A percentile compares a stretch with the other conserved stretches of the same genome.
Evolutionary conservation across 306 rosid species (phyloP).

Genomic region (Lupinus albus): DNA sequence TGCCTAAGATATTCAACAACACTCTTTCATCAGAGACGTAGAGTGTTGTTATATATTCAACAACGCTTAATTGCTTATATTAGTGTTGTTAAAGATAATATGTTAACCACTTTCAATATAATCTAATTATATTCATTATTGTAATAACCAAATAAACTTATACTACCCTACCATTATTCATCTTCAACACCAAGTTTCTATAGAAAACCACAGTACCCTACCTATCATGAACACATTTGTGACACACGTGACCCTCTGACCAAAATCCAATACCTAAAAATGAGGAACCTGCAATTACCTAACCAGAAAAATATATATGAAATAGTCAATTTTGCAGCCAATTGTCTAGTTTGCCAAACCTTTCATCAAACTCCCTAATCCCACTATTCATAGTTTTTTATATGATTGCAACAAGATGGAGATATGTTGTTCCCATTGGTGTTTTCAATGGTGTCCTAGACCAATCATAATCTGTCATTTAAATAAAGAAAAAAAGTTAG

Average conservation of each 20-base stretch:
- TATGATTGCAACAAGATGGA: slow-evolving; percentile 35
- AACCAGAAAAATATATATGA: slow-evolving; percentile 36
- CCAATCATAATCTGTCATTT: too few species aligned
- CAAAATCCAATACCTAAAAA: slow-evolving; percentile 47
- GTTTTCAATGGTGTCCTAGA: too few species aligned
- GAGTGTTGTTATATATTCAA: too few species aligned
- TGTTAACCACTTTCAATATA: too few species aligned
- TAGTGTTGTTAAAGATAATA: too few species aligned
- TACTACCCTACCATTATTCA: neutral
- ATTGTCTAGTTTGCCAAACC: slow-evolving; percentile 40
- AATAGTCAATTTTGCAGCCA: slow-evolving; percentile 43
- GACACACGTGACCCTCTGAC: slow-evolving; percentile 50
- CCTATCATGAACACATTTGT: slow-evolving; percentile 29
- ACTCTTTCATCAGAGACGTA: too few species aligned
- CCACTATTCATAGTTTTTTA: slow-evolving; percentile 28
- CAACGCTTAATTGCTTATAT: too few species aligned
- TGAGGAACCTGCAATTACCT: slow-evolving; percentile 47
- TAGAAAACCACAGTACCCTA: slow-evolving; percentile 22
- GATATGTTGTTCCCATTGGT: neutral
- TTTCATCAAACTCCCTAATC: slow-evolving; percentile 37
- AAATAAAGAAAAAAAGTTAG: too few species aligned
- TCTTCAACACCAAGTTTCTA: slow-evolving; percentile 11
- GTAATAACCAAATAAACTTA: neutral
- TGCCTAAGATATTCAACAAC: too few species aligned
- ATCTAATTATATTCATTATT: neutral